These are phyloP conservation scores for Conticribra guillardii DNA, from an alignment of 108 stramenopile species.

Conservation along the genomic window DNA sequence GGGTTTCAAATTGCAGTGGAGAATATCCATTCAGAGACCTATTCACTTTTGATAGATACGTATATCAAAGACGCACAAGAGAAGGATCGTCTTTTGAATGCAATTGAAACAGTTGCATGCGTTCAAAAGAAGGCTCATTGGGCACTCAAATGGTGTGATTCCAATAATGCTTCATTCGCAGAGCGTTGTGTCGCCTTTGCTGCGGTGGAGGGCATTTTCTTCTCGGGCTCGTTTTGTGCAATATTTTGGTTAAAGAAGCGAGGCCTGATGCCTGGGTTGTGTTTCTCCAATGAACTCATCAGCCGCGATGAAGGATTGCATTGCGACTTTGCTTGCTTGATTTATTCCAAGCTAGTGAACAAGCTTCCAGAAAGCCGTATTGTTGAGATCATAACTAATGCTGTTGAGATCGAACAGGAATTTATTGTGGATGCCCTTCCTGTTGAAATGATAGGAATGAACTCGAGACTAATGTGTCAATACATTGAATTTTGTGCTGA, in stretches of 20 bases:
- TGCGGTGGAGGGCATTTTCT: constrained; percentile 99
- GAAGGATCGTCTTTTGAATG: constrained; percentile 82
- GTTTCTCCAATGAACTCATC: constrained; percentile 99
- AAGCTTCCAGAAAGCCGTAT: constrained; percentile 80
- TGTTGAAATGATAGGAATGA: constrained; percentile 99
- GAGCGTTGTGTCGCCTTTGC: constrained; percentile 99
- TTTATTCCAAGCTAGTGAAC: constrained; percentile 90
- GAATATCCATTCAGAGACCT: constrained; percentile 99
- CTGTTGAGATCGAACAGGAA: constrained; percentile 98
- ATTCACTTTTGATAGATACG: constrained; percentile 98
- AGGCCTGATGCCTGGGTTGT: constrained; percentile 98
- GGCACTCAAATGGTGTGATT: constrained; percentile 97
- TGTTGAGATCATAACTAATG: constrained; percentile 84
- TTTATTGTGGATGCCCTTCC: constrained; percentile 97
- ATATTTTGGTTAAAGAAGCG: constrained; percentile 99
- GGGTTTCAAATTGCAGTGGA: constrained; percentile 99
- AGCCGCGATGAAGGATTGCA: constrained; percentile 98
- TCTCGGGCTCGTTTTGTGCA: constrained; percentile 98
- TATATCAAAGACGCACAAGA: constrained; percentile 91
- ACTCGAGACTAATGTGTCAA: constrained; percentile 93
- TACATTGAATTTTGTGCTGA: constrained; percentile 99
- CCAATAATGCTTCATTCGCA: constrained; percentile 89
- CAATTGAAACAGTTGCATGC: constrained; percentile 93
- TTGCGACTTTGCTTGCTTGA: constrained; percentile 95
- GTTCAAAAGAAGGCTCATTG: constrained; percentile 98